Conservation (phyloP, 257 asterid species). For the Henckelia pumila region DNA sequence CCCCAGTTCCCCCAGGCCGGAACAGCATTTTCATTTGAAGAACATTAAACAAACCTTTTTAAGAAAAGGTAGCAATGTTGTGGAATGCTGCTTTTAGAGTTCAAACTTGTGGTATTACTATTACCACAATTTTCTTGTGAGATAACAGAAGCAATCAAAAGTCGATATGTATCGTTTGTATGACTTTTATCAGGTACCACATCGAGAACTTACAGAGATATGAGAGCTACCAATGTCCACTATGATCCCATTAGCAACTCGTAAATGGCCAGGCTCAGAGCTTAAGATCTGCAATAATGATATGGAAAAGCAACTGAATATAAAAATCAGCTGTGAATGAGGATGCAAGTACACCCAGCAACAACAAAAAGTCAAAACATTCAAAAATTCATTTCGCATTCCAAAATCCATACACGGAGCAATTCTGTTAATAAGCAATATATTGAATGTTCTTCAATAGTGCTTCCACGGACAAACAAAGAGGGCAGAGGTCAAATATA, state of each 20-base stretch:
- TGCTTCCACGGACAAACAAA: conserved; percentile 5
- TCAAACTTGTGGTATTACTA: conserved; percentile 17
- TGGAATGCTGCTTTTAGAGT: neutral
- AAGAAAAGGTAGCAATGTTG: too few species aligned
- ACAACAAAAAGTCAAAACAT: neutral
- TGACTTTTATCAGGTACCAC: conserved; percentile 26
- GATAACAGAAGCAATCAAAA: conserved; percentile 22
- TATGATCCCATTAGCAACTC: conserved; percentile 75
- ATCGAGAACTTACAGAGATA: conserved; percentile 61
- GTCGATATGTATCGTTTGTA: conserved; percentile 8
- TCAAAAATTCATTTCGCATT: conserved; percentile 4
- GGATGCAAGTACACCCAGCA: neutral
- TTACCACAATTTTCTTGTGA: neutral
- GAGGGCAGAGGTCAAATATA: conserved; percentile 4
- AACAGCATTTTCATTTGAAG: neutral
- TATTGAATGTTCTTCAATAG: too few species aligned
- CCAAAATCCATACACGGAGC: neutral
- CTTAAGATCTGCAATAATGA: conserved; percentile 68
- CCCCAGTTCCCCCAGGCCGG: neutral
- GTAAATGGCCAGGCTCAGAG: conserved; percentile 62
- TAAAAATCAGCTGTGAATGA: neutral
- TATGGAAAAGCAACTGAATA: conserved; percentile 9
- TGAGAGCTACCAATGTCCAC: conserved; percentile 61
- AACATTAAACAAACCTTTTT: neutral
- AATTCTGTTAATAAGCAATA: neutral